Base-by-base conservation (phyloP, 2,329 filamentous ascomycete genomes). In the Hypoxylon sp. region DNA sequence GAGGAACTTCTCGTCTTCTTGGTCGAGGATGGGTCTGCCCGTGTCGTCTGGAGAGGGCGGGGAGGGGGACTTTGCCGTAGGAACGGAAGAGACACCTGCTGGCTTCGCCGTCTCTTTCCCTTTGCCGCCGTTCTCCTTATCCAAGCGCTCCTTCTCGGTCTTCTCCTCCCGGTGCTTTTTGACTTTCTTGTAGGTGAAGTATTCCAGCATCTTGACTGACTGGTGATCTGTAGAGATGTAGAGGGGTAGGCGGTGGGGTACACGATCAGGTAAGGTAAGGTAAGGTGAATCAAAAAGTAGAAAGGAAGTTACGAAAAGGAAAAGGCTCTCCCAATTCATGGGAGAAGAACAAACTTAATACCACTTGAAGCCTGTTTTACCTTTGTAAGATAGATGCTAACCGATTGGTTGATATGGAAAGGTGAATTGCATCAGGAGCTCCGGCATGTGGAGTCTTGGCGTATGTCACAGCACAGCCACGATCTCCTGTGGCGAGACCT, bases 151-250 rank as follows among this genome's bases (percentile, higher is more conserved):
- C 58, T 74, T 73, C 41, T 74, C 73, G 4, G 72, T 77, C 70
- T 86, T 84, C 61, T 86, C 80, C 1, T 79, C 82, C 70, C 80
- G 82, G 73, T 84, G 78, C 76, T 89, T 87, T 78, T 88, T 89
- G 72, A 82, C 78, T 74, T 88, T 89, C 74, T 85, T 89, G 79
- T 84, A 85, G 34, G 81, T 78, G 68, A 89, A 84, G 75, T 87
- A 89, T 75, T 89, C 86, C 64, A 89, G 73, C 88, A 90, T 90
- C 50, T 67, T 79, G 72, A 7, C 24, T 26, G 24, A 26, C 4
- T 26, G 24, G 49, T 48, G 66, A 56, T 41, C 32, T 37, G 49
- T 50, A 20, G 22, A 20, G n/a, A 28, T 11, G 48, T n/a, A 24
- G 34, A 43, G 30, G 44, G 30, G 32, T 26, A 26, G n/a, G n/a